Conservation (phyloP, 805 yeast genomes). For the Lachancea waltii region DNA sequence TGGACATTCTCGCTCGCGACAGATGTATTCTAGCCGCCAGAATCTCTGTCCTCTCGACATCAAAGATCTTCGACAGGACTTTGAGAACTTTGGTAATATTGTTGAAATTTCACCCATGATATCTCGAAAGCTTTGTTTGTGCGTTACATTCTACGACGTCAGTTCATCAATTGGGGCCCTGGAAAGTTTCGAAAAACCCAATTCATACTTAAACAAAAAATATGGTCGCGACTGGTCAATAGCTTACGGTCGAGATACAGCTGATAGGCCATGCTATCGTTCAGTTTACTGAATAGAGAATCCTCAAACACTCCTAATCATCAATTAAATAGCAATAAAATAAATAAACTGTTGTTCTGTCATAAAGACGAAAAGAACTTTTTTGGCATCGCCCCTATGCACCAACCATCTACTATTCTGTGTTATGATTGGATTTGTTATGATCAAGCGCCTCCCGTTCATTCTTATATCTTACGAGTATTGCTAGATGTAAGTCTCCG, state of each 20-base stretch:
- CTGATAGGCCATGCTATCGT: slow-evolving; percentile 42
- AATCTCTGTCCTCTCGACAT: slow-evolving; percentile 42
- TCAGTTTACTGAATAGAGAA: not conserved
- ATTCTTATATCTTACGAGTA: too few relatives aligned
- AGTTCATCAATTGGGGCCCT: slow-evolving; percentile 56
- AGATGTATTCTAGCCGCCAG: slow-evolving; percentile 35
- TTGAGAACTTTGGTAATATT: slow-evolving; percentile 50
- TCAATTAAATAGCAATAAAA: not conserved
- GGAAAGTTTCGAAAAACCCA: slow-evolving; percentile 35
- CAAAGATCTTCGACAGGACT: slow-evolving; percentile 41
- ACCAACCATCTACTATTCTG: too few relatives aligned
- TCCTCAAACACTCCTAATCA: not conserved
- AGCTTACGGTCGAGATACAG: slow-evolving; percentile 61
- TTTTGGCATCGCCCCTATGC: too few relatives aligned
- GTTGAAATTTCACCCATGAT: slow-evolving; percentile 60
- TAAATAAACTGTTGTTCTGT: too few relatives aligned
- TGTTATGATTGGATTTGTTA: too few relatives aligned
- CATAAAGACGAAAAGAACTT: too few relatives aligned
- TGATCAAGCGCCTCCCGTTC: too few relatives aligned
- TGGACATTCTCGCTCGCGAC: slow-evolving; percentile 9
- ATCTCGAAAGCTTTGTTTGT: slow-evolving; percentile 55
- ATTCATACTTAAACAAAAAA: slow-evolving; percentile 35
- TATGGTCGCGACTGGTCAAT: slow-evolving; percentile 53
- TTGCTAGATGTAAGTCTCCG: too few relatives aligned
- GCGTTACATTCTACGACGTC: slow-evolving; percentile 54